A percentile compares a stretch with the other conserved stretches of the same genome.
These are phyloP conservation scores for Dioscorea dumetorum DNA, from an alignment of 106 monocot genomes.

Conservation along the genomic window DNA sequence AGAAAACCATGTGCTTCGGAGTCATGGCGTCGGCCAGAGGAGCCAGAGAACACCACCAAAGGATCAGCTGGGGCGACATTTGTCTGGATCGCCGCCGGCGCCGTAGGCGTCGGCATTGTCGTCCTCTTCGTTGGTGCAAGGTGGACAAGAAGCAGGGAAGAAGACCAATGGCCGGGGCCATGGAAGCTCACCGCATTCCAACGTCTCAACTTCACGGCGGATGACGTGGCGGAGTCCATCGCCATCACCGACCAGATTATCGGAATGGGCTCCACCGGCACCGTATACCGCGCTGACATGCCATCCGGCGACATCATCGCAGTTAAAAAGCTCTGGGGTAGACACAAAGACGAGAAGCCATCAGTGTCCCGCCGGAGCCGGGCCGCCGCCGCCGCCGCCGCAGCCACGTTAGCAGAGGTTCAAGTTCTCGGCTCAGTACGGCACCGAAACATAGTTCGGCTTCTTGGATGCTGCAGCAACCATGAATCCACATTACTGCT, in stretches of 20 bases:
- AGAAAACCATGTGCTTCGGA: conserved; percentile 19
- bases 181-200: conserved; percentile 87
- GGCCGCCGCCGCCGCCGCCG: not conserved
- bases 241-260: conserved; percentile 48
- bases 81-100: conserved; percentile 56
- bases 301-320: conserved; percentile 69
- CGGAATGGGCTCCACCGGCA: conserved; percentile 73
- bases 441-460: conserved; percentile 84
- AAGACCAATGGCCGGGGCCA: conserved; percentile 8
- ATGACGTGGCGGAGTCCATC: conserved; percentile 64
- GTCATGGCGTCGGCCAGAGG: not conserved
- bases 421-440: conserved; percentile 71
- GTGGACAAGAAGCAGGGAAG: conserved; percentile 2
- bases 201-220: conserved; percentile 73
- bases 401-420: conserved; percentile 36
- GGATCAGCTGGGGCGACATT: conserved; percentile 24
- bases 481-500: conserved; percentile 60
- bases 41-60: not conserved
- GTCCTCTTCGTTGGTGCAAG: conserved; percentile 2
- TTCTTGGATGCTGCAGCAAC: conserved; percentile 74
- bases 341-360: conserved; percentile 19
- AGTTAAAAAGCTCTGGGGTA: conserved; percentile 80
- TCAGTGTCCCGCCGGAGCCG: not conserved
- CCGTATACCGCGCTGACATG: conserved; percentile 86
- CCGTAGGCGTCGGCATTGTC: conserved; percentile 20